Percentiles rank a stretch among this genome's conserved stretches.
phyloP scores from a whole-genome alignment of 805 yeast genomes.

The Starmerella gropengiesseri region DNA sequence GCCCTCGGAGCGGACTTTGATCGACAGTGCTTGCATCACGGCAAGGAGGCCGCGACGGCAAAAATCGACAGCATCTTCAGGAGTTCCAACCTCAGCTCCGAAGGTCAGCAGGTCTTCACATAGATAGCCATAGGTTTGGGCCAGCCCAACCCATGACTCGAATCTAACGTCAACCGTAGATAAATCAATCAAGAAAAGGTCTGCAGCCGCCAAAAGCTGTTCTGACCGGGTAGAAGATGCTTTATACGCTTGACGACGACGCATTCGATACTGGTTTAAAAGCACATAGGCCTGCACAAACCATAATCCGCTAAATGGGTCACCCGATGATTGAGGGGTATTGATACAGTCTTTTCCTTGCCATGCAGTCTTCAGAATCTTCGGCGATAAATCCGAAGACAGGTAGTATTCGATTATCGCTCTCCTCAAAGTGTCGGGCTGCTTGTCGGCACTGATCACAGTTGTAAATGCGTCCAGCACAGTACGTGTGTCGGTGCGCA shows the following conservation, averaged over 20 bases:
- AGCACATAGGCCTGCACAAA: conserved; percentile 58
- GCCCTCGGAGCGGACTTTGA: conserved; percentile 82
- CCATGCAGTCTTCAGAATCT: conserved; percentile 10
- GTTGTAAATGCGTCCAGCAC: conserved; percentile 44
- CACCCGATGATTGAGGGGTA: conserved; percentile 26
- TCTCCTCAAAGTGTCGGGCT: not conserved
- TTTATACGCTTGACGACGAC: conserved; percentile 62
- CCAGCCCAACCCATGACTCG: conserved; percentile 80
- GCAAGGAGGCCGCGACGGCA: conserved; percentile 17
- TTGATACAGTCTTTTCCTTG: conserved; percentile 4
- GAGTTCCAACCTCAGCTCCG: conserved; percentile 11
- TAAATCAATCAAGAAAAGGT: conserved; percentile 55
- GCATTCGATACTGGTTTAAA: conserved; percentile 53
- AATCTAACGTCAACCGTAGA: conserved; percentile 53
- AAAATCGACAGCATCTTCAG: conserved; percentile 10
- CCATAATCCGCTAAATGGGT: conserved; percentile 49
- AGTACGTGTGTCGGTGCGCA: conserved; percentile 56
- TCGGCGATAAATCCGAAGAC: conserved; percentile 10
- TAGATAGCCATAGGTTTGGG: conserved; percentile 62
- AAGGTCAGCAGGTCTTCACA: conserved; percentile 67
- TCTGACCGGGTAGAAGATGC: conserved; percentile 49
- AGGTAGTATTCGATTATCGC: conserved; percentile 13
- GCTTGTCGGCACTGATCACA: not conserved
- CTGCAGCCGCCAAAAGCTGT: conserved; percentile 65
- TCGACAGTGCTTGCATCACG: conserved; percentile 12